phyloP scores from a whole-genome alignment of 2,329 filamentous ascomycete genomes.

The Paramyrothecium roridum region DNA sequence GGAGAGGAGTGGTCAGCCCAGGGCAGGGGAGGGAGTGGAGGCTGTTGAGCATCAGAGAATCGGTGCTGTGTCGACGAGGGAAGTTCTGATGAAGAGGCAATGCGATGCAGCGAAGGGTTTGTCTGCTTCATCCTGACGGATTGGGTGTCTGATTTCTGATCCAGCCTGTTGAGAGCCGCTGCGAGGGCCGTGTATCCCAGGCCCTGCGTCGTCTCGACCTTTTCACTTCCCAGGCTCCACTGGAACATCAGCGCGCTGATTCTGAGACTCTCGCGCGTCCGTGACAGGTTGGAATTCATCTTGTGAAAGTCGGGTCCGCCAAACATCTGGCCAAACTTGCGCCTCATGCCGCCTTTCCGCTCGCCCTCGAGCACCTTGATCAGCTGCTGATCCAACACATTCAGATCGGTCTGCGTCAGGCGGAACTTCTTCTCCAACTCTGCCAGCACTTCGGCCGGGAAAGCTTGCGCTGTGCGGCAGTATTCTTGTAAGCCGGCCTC shows the following conservation, averaged over 20 bases:
- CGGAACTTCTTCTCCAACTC: conserved; percentile 64
- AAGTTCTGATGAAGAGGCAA: conserved; percentile 18
- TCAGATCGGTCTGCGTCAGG: conserved; percentile 58
- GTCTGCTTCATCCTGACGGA: conserved; percentile 12
- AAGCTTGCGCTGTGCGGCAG: conserved; percentile 43
- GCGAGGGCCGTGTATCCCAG: conserved; percentile 67
- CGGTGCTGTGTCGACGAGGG: background rate
- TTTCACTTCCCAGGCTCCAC: conserved; percentile 59
- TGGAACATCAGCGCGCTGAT: conserved; percentile 64
- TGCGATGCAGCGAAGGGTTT: conserved; percentile 15
- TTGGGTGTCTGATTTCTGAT: conserved; percentile 16
- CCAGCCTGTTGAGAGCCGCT: conserved; percentile 53
- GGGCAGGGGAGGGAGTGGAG: conserved; percentile 20
- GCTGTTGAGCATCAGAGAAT: conserved; percentile 6
- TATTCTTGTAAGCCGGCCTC: conserved; percentile 61
- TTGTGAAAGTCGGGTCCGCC: conserved; percentile 59
- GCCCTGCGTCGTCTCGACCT: conserved; percentile 57
- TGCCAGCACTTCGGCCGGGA: conserved; percentile 58
- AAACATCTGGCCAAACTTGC: conserved; percentile 62
- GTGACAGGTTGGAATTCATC: conserved; percentile 53
- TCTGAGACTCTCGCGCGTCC: conserved; percentile 58
- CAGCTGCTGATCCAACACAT: conserved; percentile 61
- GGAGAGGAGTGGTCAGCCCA: conserved; percentile 18
- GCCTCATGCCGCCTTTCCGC: conserved; percentile 55
- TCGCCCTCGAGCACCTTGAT: conserved; percentile 60